A percentile compares a stretch with the other conserved stretches of the same genome.
These are phyloP conservation scores for Coemansia sp. DNA, from an alignment of 192 early-diverging fungal genomes.

Conservation along the genomic window DNA sequence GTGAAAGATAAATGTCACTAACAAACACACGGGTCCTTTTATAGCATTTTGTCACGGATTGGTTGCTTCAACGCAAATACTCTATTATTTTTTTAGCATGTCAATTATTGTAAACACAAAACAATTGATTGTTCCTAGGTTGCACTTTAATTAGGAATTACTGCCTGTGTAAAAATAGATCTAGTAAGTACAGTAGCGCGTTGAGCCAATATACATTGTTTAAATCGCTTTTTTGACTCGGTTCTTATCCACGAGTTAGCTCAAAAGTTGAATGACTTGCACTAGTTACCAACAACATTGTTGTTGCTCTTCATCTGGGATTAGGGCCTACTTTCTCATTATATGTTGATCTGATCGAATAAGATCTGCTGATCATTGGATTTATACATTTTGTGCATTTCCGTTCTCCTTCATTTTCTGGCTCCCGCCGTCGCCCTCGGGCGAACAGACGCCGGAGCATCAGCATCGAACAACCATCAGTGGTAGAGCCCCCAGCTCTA, in stretches of 20 bases:
- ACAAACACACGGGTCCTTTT: not conserved
- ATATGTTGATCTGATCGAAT: too few species aligned
- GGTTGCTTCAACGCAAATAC: not conserved
- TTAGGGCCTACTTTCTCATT: too few species aligned
- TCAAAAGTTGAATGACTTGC: too few species aligned
- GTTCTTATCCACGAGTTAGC: not conserved
- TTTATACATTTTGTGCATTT: too few species aligned
- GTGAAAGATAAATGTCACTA: not conserved
- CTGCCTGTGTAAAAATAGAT: not conserved
- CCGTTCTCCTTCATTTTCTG: too few species aligned
- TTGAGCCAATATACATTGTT: not conserved
- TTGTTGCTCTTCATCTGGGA: too few species aligned
- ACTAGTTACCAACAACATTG: too few species aligned
- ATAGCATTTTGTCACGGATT: not conserved
- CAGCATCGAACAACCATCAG: too few species aligned
- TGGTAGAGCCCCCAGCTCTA: too few species aligned
- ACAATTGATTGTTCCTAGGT: not conserved
- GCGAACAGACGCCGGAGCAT: too few species aligned
- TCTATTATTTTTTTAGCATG: not conserved
- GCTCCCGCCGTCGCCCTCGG: too few species aligned
- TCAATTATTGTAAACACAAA: not conserved
- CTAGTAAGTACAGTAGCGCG: not conserved
- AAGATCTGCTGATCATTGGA: too few species aligned
- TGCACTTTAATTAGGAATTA: constrained; percentile 8
- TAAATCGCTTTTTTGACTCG: not conserved